phyloP scores from a whole-genome alignment of 352 stramenopile genomes.

The Bremia lactucae region DNA sequence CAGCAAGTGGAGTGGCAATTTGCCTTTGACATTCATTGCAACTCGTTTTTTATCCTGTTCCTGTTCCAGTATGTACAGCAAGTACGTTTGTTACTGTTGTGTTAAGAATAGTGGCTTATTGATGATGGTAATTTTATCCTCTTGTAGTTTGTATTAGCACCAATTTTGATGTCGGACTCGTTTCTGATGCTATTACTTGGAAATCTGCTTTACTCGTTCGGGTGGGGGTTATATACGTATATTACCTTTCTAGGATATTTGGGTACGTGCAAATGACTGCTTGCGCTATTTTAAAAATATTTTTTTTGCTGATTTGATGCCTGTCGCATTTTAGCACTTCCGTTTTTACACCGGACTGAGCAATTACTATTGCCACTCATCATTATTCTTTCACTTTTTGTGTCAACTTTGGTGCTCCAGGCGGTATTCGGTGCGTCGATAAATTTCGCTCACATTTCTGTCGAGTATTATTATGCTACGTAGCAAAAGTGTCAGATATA shows the following conservation, averaged over 20 bases:
- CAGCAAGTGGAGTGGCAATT: slow-evolving; percentile 99
- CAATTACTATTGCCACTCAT: slow-evolving; percentile 83
- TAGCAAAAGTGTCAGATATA: no score
- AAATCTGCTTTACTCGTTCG: slow-evolving; percentile 91
- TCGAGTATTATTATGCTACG: slow-evolving; percentile 72
- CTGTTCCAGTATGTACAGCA: slow-evolving; percentile 91
- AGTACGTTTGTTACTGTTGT: slow-evolving; percentile 17
- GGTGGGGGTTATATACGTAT: slow-evolving; percentile 94
- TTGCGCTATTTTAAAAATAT: neutral
- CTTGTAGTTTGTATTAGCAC: slow-evolving; percentile 91
- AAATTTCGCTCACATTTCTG: slow-evolving; percentile 68
- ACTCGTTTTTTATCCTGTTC: slow-evolving; percentile 97
- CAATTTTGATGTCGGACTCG: slow-evolving; percentile 84
- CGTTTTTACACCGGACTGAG: slow-evolving; percentile 86
- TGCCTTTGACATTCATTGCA: slow-evolving; percentile 99
- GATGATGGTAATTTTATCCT: neutral
- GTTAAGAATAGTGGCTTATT: neutral
- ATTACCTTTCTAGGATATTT: slow-evolving; percentile 97
- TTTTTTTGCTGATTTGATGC: neutral
- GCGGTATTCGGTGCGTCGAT: slow-evolving; percentile 51
- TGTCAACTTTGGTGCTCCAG: slow-evolving; percentile 76
- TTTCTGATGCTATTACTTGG: slow-evolving; percentile 85
- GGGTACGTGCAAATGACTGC: slow-evolving; percentile 30
- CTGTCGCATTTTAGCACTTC: slow-evolving; percentile 39
- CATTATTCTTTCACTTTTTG: slow-evolving; percentile 55